A percentile compares a stretch with the other conserved stretches of the same genome.
Conservation (phyloP, 352 stramenopile genomes). For the Globisporangium radiosum region DNA sequence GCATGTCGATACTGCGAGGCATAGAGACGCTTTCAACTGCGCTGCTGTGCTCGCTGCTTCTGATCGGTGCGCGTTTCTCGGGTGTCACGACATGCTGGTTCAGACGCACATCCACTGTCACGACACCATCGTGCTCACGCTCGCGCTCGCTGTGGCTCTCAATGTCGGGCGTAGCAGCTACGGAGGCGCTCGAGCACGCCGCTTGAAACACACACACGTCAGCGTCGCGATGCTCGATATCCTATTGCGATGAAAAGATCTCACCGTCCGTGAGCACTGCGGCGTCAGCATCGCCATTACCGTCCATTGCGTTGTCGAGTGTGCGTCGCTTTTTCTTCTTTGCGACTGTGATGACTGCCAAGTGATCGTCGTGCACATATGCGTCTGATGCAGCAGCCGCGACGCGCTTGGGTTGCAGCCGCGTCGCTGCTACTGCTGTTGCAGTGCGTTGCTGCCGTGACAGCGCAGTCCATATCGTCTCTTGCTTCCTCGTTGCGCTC, state of each 20-base stretch:
- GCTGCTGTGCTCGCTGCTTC: background rate
- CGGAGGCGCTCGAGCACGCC: background rate
- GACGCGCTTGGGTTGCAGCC: slow-evolving; percentile 22
- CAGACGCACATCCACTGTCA: background rate
- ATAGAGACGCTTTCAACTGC: too few species aligned
- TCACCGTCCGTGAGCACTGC: slow-evolving; percentile 50
- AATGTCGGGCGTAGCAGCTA: background rate
- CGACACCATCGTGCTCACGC: background rate
- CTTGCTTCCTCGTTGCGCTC: too few species aligned
- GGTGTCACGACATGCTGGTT: slow-evolving; percentile 12
- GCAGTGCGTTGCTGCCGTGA: too few species aligned
- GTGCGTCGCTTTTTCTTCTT: slow-evolving; percentile 9
- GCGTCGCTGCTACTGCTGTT: slow-evolving; percentile 3
- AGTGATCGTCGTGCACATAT: slow-evolving; percentile 2
- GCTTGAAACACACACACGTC: slow-evolving; percentile 7
- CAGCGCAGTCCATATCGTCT: too few species aligned
- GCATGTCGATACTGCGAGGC: too few species aligned
- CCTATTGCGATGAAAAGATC: slow-evolving; percentile 52
- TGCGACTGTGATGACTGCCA: slow-evolving; percentile 9
- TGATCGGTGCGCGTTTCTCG: slow-evolving; percentile 4
- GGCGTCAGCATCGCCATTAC: slow-evolving; percentile 5
- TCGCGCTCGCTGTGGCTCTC: background rate
- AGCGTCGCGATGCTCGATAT: slow-evolving; percentile 13
- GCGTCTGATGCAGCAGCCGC: slow-evolving; percentile 1
- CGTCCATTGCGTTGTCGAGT: background rate